Conservation (phyloP, 495 filamentous ascomycete species). For the Aspergillus diversus region DNA sequence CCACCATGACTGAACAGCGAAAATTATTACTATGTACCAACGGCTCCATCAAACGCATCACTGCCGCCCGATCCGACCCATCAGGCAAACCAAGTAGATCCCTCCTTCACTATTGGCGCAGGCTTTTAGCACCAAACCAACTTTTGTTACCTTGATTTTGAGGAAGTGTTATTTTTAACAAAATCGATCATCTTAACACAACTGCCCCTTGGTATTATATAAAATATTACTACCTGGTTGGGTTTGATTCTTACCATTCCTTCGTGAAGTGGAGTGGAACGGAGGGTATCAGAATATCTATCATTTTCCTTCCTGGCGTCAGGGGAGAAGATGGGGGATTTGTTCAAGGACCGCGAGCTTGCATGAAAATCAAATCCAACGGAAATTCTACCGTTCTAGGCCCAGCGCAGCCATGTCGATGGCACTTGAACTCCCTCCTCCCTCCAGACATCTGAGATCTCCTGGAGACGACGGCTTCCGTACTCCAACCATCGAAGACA, state of each 20-base stretch:
- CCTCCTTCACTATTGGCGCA: neutral
- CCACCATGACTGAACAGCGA: too few species aligned
- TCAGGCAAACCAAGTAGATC: neutral
- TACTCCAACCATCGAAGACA: slow-evolving; percentile 55
- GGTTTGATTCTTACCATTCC: too few species aligned
- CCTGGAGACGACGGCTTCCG: slow-evolving; percentile 54
- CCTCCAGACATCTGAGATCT: slow-evolving; percentile 43
- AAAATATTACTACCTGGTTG: too few species aligned
- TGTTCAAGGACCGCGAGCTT: neutral
- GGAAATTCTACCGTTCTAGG: neutral
- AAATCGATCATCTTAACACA: neutral
- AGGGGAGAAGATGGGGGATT: neutral
- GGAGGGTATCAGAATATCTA: too few species aligned
- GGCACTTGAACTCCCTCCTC: slow-evolving; percentile 32
- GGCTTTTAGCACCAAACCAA: neutral
- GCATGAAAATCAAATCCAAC: neutral
- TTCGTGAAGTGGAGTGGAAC: too few species aligned
- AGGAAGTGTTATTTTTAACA: neutral
- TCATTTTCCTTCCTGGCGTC: too few species aligned
- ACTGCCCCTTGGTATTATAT: neutral
- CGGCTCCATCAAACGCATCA: neutral
- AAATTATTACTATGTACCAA: too few species aligned
- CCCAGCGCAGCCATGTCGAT: slow-evolving; percentile 18
- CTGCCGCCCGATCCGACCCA: neutral
- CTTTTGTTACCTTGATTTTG: neutral